Conservation (phyloP, 1,284 basidiomycete genomes). For the Papiliotrema nemorosa region DNA sequence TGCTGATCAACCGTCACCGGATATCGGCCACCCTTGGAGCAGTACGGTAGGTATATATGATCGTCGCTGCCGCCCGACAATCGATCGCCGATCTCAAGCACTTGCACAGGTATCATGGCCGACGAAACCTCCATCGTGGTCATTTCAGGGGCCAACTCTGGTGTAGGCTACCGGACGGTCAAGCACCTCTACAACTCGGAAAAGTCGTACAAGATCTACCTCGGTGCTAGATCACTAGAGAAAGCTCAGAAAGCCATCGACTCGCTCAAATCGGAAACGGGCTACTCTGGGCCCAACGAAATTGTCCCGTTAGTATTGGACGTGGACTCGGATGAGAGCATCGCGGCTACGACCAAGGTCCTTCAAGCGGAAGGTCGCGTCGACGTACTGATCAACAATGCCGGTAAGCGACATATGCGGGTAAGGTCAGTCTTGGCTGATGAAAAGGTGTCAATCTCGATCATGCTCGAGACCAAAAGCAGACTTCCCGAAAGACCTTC, state of each 20-base stretch:
- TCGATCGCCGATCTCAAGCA: too few relatives aligned
- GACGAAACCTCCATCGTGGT: background rate
- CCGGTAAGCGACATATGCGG: conserved; percentile 10
- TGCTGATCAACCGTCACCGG: too few relatives aligned
- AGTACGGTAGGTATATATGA: too few relatives aligned
- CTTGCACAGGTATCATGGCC: background rate
- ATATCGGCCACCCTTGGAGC: too few relatives aligned
- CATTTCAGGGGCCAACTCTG: conserved; percentile 1
- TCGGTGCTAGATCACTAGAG: background rate
- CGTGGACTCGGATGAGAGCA: conserved; percentile 2
- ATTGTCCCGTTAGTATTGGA: background rate
- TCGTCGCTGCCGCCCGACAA: too few relatives aligned
- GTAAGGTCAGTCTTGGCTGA: background rate
- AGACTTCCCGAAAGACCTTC: background rate
- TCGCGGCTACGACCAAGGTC: background rate
- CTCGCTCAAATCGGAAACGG: background rate
- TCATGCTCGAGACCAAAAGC: background rate
- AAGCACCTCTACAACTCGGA: background rate
- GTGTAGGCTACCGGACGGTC: conserved; percentile 1
- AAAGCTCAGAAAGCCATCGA: conserved; percentile 4
- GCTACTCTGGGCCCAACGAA: too few relatives aligned
- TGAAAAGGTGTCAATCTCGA: background rate
- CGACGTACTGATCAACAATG: conserved; percentile 34
- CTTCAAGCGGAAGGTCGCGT: conserved; percentile 12
- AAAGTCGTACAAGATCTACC: background rate